A percentile compares a stretch with the other conserved stretches of the same genome.
Evolutionary conservation across 2,329 filamentous ascomycete species (phyloP).

Genomic region (Lecanosticta acicola): DNA sequence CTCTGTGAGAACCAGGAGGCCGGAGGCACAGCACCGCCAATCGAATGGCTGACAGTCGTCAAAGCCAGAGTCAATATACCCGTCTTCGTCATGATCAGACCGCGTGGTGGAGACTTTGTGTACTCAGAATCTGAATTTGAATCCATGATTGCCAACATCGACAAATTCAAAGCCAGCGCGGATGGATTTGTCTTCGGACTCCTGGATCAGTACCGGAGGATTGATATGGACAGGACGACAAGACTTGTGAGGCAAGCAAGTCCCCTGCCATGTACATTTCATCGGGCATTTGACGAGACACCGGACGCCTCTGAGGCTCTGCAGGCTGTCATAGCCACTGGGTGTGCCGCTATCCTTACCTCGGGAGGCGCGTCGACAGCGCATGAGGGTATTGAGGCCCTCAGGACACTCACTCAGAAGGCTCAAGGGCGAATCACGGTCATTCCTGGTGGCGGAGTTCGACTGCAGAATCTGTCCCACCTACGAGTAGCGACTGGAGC

Average conservation of each 20-base stretch:
- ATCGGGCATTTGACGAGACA: slow-evolving; percentile 49
- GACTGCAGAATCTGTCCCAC: slow-evolving; percentile 38
- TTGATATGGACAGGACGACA: slow-evolving; percentile 41
- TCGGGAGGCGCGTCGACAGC: slow-evolving; percentile 40
- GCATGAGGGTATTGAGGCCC: slow-evolving; percentile 31
- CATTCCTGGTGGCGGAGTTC: slow-evolving; percentile 49
- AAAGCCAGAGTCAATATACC: slow-evolving; percentile 35
- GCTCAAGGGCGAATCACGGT: slow-evolving; percentile 36
- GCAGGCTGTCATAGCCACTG: slow-evolving; percentile 37
- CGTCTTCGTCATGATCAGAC: slow-evolving; percentile 51
- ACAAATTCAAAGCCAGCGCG: slow-evolving; percentile 32
- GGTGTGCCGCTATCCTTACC: slow-evolving; percentile 46
- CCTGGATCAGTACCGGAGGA: slow-evolving; percentile 27
- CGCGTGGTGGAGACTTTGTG: slow-evolving; percentile 42
- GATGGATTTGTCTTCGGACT: slow-evolving; percentile 52
- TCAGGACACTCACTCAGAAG: slow-evolving; percentile 31
- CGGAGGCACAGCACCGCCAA: slow-evolving; percentile 41
- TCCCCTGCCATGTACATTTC: slow-evolving; percentile 48
- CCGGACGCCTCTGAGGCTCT: slow-evolving; percentile 29
- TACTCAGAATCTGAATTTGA: slow-evolving; percentile 41
- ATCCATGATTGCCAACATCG: slow-evolving; percentile 41
- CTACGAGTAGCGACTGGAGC: slow-evolving; percentile 24
- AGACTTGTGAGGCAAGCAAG: slow-evolving; percentile 40
- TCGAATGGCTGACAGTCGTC: slow-evolving; percentile 24
- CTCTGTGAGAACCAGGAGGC: slow-evolving; percentile 40